Evolutionary conservation across 2,329 filamentous ascomycete genomes (phyloP).

Genomic region (Diaporthe nobilis): DNA sequence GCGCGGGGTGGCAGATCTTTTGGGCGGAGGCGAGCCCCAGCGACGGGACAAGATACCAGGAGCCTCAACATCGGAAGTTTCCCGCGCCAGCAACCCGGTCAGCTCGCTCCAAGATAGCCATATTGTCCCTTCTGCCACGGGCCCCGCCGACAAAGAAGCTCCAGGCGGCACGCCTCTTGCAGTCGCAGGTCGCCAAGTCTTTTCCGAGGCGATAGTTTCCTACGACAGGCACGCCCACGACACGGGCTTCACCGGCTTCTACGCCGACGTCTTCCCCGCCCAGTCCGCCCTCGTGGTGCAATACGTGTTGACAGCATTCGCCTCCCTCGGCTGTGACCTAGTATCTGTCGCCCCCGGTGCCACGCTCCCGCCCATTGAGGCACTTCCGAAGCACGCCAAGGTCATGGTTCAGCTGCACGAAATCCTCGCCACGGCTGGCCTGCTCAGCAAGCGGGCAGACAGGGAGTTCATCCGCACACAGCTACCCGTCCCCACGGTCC

Average conservation of each 20-base stretch:
- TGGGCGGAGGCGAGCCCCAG: slow-evolving; percentile 6
- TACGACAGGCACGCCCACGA: slow-evolving; percentile 11
- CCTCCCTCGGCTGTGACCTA: slow-evolving; percentile 48
- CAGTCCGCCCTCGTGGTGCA: slow-evolving; percentile 50
- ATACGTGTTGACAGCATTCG: slow-evolving; percentile 52
- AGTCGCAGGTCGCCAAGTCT: neutral
- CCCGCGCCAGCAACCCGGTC: neutral
- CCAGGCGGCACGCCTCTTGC: neutral
- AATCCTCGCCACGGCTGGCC: slow-evolving; percentile 47
- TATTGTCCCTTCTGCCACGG: neutral
- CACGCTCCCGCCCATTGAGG: slow-evolving; percentile 42
- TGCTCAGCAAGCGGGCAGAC: slow-evolving; percentile 35
- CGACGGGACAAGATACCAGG: neutral
- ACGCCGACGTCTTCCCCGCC: slow-evolving; percentile 46
- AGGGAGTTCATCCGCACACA: slow-evolving; percentile 37
- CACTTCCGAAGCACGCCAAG: slow-evolving; percentile 47
- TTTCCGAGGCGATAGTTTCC: neutral
- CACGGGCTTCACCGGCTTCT: slow-evolving; percentile 46
- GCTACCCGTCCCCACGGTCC: slow-evolving; percentile 13
- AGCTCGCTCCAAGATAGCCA: neutral
- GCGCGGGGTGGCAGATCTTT: neutral
- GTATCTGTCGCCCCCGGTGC: slow-evolving; percentile 42
- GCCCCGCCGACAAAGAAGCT: neutral
- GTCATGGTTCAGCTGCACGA: slow-evolving; percentile 48
- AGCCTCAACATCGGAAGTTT: neutral